Conservation (phyloP, 2,329 filamentous ascomycete genomes). For the Botryotinia convoluta region DNA sequence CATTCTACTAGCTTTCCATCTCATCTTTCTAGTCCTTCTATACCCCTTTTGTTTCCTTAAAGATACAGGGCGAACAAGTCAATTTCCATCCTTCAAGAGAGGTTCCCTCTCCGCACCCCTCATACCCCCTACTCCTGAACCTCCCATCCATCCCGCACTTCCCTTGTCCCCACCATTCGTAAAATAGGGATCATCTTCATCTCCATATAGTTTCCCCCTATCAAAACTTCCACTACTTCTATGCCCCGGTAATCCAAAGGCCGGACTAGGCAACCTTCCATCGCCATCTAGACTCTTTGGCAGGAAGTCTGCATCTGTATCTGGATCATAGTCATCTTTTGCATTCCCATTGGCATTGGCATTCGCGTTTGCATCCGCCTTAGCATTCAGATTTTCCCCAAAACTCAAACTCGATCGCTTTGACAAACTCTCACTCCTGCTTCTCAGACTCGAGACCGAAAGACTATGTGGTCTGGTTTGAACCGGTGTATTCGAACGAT, state of each 20-base stretch:
- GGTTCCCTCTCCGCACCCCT: slow-evolving; percentile 8
- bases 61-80: neutral
- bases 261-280: slow-evolving; percentile 7
- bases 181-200: slow-evolving; percentile 1
- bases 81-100: slow-evolving; percentile 5
- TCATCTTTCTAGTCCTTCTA: neutral
- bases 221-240: slow-evolving; percentile 13
- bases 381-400: neutral
- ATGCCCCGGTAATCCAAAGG: neutral
- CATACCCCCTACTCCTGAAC: too few species aligned
- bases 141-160: neutral
- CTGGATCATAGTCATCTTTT: slow-evolving; percentile 16
- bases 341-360: neutral
- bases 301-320: slow-evolving; percentile 13
- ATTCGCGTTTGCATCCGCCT: neutral
- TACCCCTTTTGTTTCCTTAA: neutral
- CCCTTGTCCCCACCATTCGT: neutral
- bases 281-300: slow-evolving; percentile 14
- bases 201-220: neutral
- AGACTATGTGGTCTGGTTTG: slow-evolving; percentile 13
- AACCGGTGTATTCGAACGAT: neutral
- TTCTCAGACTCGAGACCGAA: neutral
- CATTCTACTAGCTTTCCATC: neutral
- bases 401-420: neutral
- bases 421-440: neutral